Base-by-base conservation (phyloP, 192 early-diverging fungal species). In the Chytriomyces sp. region DNA sequence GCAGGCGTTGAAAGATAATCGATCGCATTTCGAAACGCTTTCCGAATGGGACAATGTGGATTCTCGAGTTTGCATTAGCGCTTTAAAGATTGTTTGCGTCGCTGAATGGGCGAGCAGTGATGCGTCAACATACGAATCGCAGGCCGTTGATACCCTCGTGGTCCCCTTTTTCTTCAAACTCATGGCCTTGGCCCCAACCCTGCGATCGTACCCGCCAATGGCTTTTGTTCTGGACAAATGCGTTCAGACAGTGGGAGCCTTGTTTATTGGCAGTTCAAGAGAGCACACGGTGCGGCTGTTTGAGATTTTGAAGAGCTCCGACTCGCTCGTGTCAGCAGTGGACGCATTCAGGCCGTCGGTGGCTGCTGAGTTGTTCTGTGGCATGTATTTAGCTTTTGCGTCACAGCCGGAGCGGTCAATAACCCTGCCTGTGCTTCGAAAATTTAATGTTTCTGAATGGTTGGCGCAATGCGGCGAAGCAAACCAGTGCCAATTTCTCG, bases 281-380 rank as follows among this genome's bases (percentile, higher is more conserved):
- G 65, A 45, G 45, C 67, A 80, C 45, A 80, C 67, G 0, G 13
- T 61, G 8, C 64, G 69, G 47, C 35, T 83, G 47, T 83, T 81
- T 68, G 70, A 72, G 18, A 57, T 75, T 24, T 20, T 81, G 5
- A 46, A 53, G 46, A 45, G 50, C 23, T 43, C 45, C n/a, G 63
- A 64, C 6, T 44, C 49, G 10, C 61, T 77, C 24, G 62, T 4
- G 35, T 61, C 10, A 16, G 45, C 68, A 35, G 13, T 83, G 6
- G 64, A 53, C 35, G 69, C 75, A 4, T 83, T 80, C 61, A 74
- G 77, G 57, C 82, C 82, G 11, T 65, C 76, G 10, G 72, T 78
- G 7, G 69, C 66, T 1, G 16, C 67, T 6, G 77, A 73, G 26
- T 50, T 74, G 44, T 82, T 82, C 67, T 50, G 49, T 20, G 50